Percentiles rank a stretch among this genome's conserved stretches.
These are phyloP conservation scores for Arthrobotrys pseudoclavata DNA, from an alignment of 2,329 filamentous ascomycete species.

Conservation along the genomic window DNA sequence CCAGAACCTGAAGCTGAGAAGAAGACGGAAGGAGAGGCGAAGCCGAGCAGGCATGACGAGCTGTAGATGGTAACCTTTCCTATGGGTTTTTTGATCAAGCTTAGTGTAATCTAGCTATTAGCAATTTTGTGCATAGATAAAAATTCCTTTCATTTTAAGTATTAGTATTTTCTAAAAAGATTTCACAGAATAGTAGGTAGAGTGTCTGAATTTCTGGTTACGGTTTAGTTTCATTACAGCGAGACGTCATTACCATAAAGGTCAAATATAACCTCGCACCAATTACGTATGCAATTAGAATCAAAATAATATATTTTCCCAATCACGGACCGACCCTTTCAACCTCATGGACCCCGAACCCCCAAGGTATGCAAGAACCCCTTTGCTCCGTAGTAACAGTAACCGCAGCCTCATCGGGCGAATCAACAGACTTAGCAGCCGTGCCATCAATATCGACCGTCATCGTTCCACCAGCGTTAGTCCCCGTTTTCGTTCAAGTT, in stretches of 20 bases:
- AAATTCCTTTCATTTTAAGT: constrained; percentile 12
- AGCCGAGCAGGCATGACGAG: constrained; percentile 60
- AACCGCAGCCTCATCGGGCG: constrained; percentile 23
- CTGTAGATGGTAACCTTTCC: constrained; percentile 54
- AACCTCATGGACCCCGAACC: background rate
- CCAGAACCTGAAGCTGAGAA: constrained; percentile 7
- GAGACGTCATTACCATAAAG: background rate
- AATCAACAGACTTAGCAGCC: constrained; percentile 21
- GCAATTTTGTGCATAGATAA: constrained; percentile 47
- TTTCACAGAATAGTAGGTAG: too few species aligned
- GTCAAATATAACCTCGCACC: background rate
- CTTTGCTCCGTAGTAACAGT: constrained; percentile 3
- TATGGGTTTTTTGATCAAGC: constrained; percentile 2
- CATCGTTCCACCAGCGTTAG: background rate
- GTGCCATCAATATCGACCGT: constrained; percentile 24
- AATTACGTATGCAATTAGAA: background rate
- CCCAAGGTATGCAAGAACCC: background rate
- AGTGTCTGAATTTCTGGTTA: too few species aligned
- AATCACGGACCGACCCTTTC: background rate
- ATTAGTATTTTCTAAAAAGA: background rate
- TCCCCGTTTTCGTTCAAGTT: constrained; percentile 16
- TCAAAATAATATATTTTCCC: too few species aligned
- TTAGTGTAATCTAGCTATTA: constrained; percentile 9
- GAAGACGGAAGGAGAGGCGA: constrained; percentile 39
- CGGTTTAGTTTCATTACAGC: background rate